Base-by-base conservation (phyloP, 192 early-diverging fungal species). In the Umbelopsis ramanniana region DNA sequence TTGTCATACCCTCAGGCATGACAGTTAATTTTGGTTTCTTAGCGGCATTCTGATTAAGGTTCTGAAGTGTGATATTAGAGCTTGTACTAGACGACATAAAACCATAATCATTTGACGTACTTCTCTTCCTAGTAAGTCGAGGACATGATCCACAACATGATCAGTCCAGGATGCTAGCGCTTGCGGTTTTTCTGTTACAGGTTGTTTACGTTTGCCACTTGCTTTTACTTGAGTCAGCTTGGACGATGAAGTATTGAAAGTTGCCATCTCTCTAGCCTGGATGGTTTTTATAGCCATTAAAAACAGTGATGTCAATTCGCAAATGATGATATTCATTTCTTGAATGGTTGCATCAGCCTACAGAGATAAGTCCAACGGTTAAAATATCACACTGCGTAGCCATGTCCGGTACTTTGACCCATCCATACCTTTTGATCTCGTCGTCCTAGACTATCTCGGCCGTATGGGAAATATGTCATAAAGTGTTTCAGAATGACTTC, bases 401-500 rank as follows among this genome's bases (percentile, higher is more conserved):
- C 40, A 11, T 6, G 40, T 43, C 11, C 11, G 40, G 11, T 43
- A 43, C 11, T 11, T 43, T 6, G 11, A 12, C 40, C 40, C 40
- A 67, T 76, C 40, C 40, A 67, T 76, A 90, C 90, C 85, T 90
- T 88, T 11, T 74, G 46, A 53, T 88, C 86, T 10, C 72, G 66
- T 33, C 81, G 75, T 17, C 83, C 76, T 10, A 80, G 71, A 17
- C 83, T 84, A 24, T 86, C 83, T 5, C 74, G 77, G 8, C 92
- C 93, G 78, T 92, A 92, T 11, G 94, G 94, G 67, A 96, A 96
- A 55, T 92, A 86, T 3, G 89, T 80, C 68, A 88, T 77, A 38
- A 89, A 87, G 72, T 92, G 91, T 70, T 89, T 89, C 19, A 91
- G 67, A 52, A 96, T 80, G 5, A 81, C 78, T 47, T 88, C 81